A percentile compares a stretch with the other conserved stretches of the same genome.
Evolutionary conservation across 352 stramenopile species (phyloP).

Genomic region (Phytophthora podocarpi): DNA sequence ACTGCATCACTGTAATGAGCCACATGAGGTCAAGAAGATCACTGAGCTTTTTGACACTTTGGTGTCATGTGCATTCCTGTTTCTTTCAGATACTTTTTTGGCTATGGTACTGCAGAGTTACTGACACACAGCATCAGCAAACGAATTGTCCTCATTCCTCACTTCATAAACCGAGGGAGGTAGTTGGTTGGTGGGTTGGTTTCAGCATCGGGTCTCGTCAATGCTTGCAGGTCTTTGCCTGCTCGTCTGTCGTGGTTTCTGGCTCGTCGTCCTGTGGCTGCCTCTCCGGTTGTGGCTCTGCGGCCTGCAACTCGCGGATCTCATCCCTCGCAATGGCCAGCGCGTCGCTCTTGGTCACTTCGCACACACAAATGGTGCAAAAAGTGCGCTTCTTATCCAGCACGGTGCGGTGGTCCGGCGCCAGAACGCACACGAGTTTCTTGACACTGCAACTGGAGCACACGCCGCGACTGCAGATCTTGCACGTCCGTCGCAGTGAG

Average conservation of each 20-base stretch:
- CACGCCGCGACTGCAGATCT: conserved; percentile 30
- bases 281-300: neutral
- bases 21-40: no score
- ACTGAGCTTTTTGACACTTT: neutral
- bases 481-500: conserved; percentile 26
- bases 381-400: conserved; percentile 46
- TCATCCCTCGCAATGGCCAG: conserved; percentile 36
- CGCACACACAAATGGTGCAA: conserved; percentile 36
- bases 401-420: conserved; percentile 38
- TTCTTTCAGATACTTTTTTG: conserved; percentile 5
- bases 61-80: conserved; percentile 14
- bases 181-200: no score
- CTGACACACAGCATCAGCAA: no score
- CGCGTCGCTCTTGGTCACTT: conserved; percentile 35
- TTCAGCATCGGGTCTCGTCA: neutral
- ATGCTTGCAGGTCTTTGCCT: no score
- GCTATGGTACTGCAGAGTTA: conserved; percentile 26
- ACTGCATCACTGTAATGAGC: conserved; percentile 1
- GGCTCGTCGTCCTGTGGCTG: conserved; percentile 28
- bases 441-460: conserved; percentile 45
- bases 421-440: conserved; percentile 47
- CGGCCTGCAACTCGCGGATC: conserved; percentile 22
- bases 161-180: no score
- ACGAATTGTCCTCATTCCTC: no score
- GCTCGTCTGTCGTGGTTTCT: neutral